Evolutionary conservation across 345 rosid genomes (phyloP).

Genomic region (Sisymbrium irio): DNA sequence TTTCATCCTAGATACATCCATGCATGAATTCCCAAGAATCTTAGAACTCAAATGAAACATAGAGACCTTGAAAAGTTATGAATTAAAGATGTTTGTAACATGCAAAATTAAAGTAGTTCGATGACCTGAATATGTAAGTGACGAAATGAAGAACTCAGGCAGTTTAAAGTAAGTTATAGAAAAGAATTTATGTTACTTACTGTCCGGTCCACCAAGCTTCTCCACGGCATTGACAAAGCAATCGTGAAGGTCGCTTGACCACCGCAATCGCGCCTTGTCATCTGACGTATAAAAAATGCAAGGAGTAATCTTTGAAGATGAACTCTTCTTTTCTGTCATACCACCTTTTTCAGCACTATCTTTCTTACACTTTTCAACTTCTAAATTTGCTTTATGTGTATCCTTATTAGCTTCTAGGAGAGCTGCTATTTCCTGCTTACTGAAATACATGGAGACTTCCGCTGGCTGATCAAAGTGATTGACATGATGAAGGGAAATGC

Average conservation of each 20-base stretch:
- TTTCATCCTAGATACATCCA: constrained; percentile 9
- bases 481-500: neutral
- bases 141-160: neutral
- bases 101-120: neutral
- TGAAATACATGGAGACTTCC: constrained; percentile 14
- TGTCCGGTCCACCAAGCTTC: constrained; percentile 29
- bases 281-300: constrained; percentile 26
- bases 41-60: neutral
- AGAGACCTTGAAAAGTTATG: neutral
- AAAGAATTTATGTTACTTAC: constrained; percentile 20
- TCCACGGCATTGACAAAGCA: constrained; percentile 26
- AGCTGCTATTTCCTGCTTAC: neutral
- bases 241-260: constrained; percentile 33
- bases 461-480: neutral
- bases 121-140: neutral
- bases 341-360: neutral
- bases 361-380: neutral
- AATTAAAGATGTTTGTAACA: neutral
- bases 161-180: neutral
- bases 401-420: neutral
- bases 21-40: neutral
- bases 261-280: constrained; percentile 25
- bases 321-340: neutral
- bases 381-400: neutral
- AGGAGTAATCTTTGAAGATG: constrained; percentile 30